Evolutionary conservation across 192 early-diverging fungal species (phyloP).

Genomic region (Coemansia sp.): DNA sequence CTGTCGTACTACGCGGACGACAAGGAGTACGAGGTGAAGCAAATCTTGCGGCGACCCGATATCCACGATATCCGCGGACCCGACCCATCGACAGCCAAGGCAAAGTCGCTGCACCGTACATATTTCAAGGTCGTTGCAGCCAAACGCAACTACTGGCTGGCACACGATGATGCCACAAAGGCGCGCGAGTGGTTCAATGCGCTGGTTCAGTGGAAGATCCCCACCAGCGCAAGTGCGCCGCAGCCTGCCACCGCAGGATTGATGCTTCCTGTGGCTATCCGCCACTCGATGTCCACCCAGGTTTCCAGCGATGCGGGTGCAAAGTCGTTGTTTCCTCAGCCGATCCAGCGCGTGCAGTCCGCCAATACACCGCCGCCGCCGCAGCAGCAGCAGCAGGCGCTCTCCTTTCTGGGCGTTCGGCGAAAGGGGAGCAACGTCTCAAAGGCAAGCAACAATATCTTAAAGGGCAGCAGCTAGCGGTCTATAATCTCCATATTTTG

Average conservation of each 20-base stretch:
- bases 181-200: conserved; percentile 45
- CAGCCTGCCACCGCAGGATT: background rate
- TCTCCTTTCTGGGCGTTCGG: conserved; percentile 1
- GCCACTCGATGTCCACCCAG: conserved; percentile 29
- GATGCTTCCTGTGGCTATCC: conserved; percentile 8
- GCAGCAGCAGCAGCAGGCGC: background rate
- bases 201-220: conserved; percentile 31
- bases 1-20: conserved; percentile 52
- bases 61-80: conserved; percentile 49
- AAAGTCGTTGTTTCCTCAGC: background rate
- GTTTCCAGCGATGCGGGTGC: background rate
- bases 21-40: conserved; percentile 52
- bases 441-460: background rate
- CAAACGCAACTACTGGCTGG: conserved; percentile 55
- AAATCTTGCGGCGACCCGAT: conserved; percentile 40
- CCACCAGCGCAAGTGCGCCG: background rate
- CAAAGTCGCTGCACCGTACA: conserved; percentile 36
- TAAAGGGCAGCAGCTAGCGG: background rate
- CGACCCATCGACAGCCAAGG: conserved; percentile 49
- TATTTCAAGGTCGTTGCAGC: conserved; percentile 47
- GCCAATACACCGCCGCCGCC: background rate
- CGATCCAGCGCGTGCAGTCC: conserved; percentile 5
- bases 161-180: conserved; percentile 32
- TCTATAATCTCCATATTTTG: background rate
- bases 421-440: conserved; percentile 5